Evolutionary conservation across 1,139 yeast species (phyloP), one percentile per base, ranked within the genome.

Genomic region (Blastobotrys petasosporus): DNA sequence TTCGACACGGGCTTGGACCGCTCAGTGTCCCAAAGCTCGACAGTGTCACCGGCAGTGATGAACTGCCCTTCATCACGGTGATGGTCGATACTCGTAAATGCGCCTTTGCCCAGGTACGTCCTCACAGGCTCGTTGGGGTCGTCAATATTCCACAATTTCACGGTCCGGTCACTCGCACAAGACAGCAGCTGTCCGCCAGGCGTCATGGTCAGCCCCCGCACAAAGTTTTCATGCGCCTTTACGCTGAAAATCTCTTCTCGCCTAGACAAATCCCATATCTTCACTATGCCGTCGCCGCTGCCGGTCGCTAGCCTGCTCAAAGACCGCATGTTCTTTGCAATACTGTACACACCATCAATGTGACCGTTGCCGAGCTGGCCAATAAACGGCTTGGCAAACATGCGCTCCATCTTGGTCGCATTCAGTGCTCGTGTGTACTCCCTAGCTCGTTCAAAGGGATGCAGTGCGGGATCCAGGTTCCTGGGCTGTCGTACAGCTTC

Each of bases 311-410:
- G 69, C 58, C 81, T 81, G 60, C 79, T 84, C 44, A 90, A 74
- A 35, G 77, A 71, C 44, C 76, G 68, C 59, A 80, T 80, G 65
- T 90, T 85, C 63, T 83, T 84, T 10, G 97, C 95, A 44, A 94
- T 76, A 29, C 82, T 73, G 65, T 92, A 92, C n/a, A 94, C 87
- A 44, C 97, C 97, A 63, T 94, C 98, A 48, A 94, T 71, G 61
- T 94, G 98, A 10, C 98, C 98, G 55, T 80, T 77, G 2, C 99
- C 98, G 32, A 94, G 69, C 63, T 94, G 97, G 1, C 96, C 97
- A 15, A 94, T 75, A 65, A 94, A 92, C 4, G 99, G 99, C 62
- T 90, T 90, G 0, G 99, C 98, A 75, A 94, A 92, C 86, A 92
- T 84, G 56, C 97, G 74, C 62, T 90, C 97, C 68, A 94, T 67